Evolutionary conservation across 2,329 filamentous ascomycete genomes (phyloP).

Genomic region (Cordyceps cicadae): DNA sequence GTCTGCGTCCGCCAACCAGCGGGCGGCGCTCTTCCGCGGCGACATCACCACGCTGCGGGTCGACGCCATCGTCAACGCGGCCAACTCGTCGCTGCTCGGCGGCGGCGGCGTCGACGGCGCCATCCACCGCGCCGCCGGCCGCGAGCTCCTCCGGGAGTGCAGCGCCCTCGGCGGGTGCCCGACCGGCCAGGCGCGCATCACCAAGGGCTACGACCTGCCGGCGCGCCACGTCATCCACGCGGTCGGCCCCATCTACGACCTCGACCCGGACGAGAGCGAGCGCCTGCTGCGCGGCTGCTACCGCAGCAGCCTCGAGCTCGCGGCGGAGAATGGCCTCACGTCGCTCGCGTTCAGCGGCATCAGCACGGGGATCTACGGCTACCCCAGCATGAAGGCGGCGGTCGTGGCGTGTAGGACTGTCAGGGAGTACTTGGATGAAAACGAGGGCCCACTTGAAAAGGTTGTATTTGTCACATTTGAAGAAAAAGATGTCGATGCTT

Average conservation of each 20-base stretch:
- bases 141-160: conserved; percentile 61
- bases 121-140: conserved; percentile 78
- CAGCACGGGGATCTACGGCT: conserved; percentile 86
- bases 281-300: conserved; percentile 57
- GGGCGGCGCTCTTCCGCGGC: conserved; percentile 59
- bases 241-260: conserved; percentile 71
- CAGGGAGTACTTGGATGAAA: conserved; percentile 43
- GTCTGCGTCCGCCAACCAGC: conserved; percentile 50
- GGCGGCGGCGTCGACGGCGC: conserved; percentile 88
- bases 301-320: conserved; percentile 60
- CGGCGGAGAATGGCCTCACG: conserved; percentile 55
- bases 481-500: conserved; percentile 66
- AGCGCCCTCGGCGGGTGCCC: conserved; percentile 59
- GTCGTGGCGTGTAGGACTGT: conserved; percentile 57
- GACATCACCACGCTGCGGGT: conserved; percentile 76
- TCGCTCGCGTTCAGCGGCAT: conserved; percentile 77
- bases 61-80: conserved; percentile 88
- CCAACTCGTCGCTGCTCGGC: conserved; percentile 68
- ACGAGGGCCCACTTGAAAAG: conserved; percentile 49
- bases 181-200: conserved; percentile 78
- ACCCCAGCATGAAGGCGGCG: conserved; percentile 67
- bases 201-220: conserved; percentile 66
- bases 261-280: conserved; percentile 31
- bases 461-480: conserved; percentile 83
- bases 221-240: conserved; percentile 78